phyloP scores from a whole-genome alignment of 495 filamentous ascomycete genomes.

The Evansstolkia leycettana region DNA sequence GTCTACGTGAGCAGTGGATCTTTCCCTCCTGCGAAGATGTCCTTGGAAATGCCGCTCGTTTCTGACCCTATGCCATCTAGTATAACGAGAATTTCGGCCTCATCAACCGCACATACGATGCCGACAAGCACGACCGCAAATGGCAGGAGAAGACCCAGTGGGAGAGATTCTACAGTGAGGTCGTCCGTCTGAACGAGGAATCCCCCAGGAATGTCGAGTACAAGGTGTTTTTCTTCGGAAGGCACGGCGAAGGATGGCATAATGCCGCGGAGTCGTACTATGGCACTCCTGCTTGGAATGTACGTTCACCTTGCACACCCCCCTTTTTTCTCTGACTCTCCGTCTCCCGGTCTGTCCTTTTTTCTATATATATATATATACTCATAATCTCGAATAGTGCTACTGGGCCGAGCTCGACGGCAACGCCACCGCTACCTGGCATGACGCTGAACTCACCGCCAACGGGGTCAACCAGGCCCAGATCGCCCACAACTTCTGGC shows the following conservation, averaged over 20 bases:
- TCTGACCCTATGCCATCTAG: too few relatives aligned
- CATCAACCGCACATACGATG: slow-evolving; percentile 44
- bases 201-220: slow-evolving; percentile 38
- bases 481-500: slow-evolving; percentile 53
- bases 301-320: slow-evolving; percentile 16
- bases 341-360: too few relatives aligned
- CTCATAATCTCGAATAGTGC: slow-evolving; percentile 35
- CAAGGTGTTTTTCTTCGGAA: slow-evolving; percentile 57
- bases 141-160: slow-evolving; percentile 43
- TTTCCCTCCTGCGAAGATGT: too few relatives aligned
- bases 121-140: slow-evolving; percentile 17
- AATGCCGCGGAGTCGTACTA: slow-evolving; percentile 53
- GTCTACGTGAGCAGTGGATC: slow-evolving; percentile 49
- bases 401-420: slow-evolving; percentile 62
- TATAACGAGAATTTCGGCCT: slow-evolving; percentile 54
- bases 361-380: too few relatives aligned
- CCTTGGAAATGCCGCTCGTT: too few relatives aligned
- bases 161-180: slow-evolving; percentile 50
- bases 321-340: background rate
- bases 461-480: slow-evolving; percentile 50
- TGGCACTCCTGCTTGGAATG: slow-evolving; percentile 57
- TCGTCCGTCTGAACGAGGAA: slow-evolving; percentile 40
- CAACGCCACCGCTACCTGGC: slow-evolving; percentile 54
- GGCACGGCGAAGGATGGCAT: slow-evolving; percentile 63
- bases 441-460: slow-evolving; percentile 54